phyloP scores from a whole-genome alignment of 371 early-diverging fungal genomes.

The Mucor irregularis region DNA sequence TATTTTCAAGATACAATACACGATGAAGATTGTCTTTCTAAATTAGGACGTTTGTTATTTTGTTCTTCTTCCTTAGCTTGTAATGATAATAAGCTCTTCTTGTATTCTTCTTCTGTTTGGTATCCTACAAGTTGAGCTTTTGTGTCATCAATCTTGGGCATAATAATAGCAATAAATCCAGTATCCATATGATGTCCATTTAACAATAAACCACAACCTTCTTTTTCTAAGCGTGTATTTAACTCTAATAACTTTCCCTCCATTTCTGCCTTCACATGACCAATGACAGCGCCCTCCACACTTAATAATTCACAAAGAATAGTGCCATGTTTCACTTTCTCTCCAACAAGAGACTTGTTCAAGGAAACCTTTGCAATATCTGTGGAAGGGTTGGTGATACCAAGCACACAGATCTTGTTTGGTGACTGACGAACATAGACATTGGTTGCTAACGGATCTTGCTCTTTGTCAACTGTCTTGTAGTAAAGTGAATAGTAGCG shows the following conservation, averaged over 20 bases:
- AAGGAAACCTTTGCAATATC: constrained; percentile 3
- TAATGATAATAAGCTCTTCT: neutral
- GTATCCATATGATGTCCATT: constrained; percentile 28
- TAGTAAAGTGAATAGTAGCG: constrained; percentile 47
- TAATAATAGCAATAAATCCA: constrained; percentile 49
- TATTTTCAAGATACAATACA: neutral
- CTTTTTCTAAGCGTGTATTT: constrained; percentile 34
- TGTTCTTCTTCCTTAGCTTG: too few species aligned
- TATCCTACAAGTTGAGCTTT: constrained; percentile 24
- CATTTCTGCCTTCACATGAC: constrained; percentile 36
- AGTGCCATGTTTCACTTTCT: constrained; percentile 32
- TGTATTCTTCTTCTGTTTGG: constrained; percentile 25
- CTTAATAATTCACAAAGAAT: constrained; percentile 24
- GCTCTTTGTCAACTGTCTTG: constrained; percentile 10
- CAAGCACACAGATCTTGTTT: constrained; percentile 52
- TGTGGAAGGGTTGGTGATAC: constrained; percentile 27
- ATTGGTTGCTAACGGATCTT: constrained; percentile 8
- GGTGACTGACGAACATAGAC: constrained; percentile 51
- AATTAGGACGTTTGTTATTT: constrained; percentile 7
- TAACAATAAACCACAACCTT: constrained; percentile 20
- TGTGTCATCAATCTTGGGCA: constrained; percentile 34
- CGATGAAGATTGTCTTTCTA: constrained; percentile 1
- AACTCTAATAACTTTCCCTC: constrained; percentile 45
- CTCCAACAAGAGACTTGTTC: constrained; percentile 12
- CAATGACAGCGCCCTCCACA: constrained; percentile 13